Evolutionary conservation across 345 rosid species (phyloP), one percentile per base, ranked within the genome.

Genomic region (Adansonia digitata): DNA sequence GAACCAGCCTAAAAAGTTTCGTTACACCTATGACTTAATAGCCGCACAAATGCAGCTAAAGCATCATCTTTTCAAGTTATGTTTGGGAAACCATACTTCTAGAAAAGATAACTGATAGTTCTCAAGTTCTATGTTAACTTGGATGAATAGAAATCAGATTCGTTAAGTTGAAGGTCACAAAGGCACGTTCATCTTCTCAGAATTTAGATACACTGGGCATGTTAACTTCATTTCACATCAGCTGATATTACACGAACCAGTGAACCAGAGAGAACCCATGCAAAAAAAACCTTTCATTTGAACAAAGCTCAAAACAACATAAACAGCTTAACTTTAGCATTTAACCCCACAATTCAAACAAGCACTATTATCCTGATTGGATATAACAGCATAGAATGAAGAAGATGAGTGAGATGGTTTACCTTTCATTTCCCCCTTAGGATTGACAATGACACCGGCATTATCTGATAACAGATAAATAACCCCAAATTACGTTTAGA

Each of bases 401-500:
- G 42, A 61, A 20, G 31, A 42, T 65, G 26, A 57, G 17, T 26
- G 7, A 0, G 31, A 2, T 42, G 31, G 8, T 70, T 15, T 56
- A 86, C 87, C 89, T 79, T 88, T 88, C 91, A 87, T 87, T 79
- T 85, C 91, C 14, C 91, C 91, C 75, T 87, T 87, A 5, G 89
- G 88, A 37, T 87, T 87, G 48, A 87, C 91, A 55, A 87, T 87
- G 51, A 87, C 91, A 18, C 91, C 89, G 53, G 91, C 91, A 75
- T 85, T 88, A 76, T 88, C 91, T 86, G 82, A 81, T 81, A 20
- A 56, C 42, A 43, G 24, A 73, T 13, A 69, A 49, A 31, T 5
- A 1, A 48, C 45, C 48, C n/a, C 24, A 71, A 11, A 55, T 12
- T 11, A 26, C 26, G 62, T 26, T 26, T 52, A 12, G 39, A 57